Percentiles rank a stretch among this genome's conserved stretches.
These are phyloP conservation scores for Nissolia schottii DNA, from an alignment of 306 rosid species.

Conservation along the genomic window DNA sequence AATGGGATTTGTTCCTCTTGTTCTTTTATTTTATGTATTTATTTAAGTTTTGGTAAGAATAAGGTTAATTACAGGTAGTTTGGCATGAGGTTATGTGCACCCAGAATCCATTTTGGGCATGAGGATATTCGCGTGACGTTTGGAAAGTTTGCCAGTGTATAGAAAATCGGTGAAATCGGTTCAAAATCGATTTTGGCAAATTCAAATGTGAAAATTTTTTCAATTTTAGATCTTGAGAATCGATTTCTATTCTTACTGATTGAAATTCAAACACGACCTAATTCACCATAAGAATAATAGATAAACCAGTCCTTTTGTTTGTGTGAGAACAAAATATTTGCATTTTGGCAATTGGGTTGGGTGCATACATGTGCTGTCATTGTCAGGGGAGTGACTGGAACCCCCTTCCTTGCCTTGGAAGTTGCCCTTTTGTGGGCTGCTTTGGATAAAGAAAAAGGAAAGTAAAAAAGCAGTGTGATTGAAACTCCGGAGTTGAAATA, in stretches of 20 bases:
- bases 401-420: neutral
- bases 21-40: neutral
- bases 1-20: neutral
- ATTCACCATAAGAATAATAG: neutral
- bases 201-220: too few relatives aligned
- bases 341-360: neutral
- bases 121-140: too few relatives aligned
- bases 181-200: too few relatives aligned
- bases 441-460: constrained; percentile 16
- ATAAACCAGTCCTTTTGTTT: neutral
- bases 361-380: neutral
- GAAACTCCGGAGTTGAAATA: constrained; percentile 8
- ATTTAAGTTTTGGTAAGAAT: too few relatives aligned
- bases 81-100: too few relatives aligned
- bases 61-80: too few relatives aligned
- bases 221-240: too few relatives aligned
- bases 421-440: constrained; percentile 7
- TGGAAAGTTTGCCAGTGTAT: too few relatives aligned
- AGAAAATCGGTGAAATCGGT: too few relatives aligned
- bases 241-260: too few relatives aligned
- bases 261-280: too few relatives aligned
- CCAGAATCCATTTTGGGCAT: too few relatives aligned
- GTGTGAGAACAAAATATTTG: neutral
- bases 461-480: neutral
- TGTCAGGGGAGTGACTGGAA: neutral